A percentile compares a stretch with the other conserved stretches of the same genome.
Evolutionary conservation across 345 rosid species (phyloP).

Genomic region (Ceriops decandra): DNA sequence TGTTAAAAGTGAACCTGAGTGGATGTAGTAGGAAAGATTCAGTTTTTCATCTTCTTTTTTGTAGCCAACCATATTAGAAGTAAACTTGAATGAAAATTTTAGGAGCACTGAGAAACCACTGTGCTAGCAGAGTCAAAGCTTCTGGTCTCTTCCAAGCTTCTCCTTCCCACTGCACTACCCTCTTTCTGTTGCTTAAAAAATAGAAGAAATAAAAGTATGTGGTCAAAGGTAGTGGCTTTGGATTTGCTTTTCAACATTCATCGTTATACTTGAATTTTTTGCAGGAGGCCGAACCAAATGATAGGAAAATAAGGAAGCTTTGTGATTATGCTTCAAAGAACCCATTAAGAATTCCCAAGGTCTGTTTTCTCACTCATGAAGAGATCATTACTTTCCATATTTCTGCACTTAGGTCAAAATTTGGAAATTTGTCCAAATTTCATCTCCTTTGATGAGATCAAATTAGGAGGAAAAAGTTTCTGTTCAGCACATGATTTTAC

Average conservation of each 20-base stretch:
- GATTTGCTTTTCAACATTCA: conserved; percentile 4
- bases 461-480: not conserved
- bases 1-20: not conserved
- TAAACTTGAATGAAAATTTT: not conserved
- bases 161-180: not conserved
- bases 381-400: conserved; percentile 7
- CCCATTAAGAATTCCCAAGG: conserved; percentile 92
- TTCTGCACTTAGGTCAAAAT: not conserved
- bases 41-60: not conserved
- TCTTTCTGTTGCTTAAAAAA: not conserved
- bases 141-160: not conserved
- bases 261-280: conserved; percentile 7
- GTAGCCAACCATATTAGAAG: not conserved
- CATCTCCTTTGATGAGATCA: not conserved
- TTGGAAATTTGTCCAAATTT: not conserved
- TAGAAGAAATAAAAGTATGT: conserved; percentile 1
- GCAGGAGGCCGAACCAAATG: conserved; percentile 80
- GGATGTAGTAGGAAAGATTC: not conserved
- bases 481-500: not conserved
- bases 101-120: too few relatives aligned
- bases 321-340: conserved; percentile 91
- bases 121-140: not conserved
- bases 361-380: conserved; percentile 17
- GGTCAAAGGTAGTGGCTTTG: not conserved
- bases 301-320: conserved; percentile 85